phyloP scores from a whole-genome alignment of 2,329 filamentous ascomycete species.

The Thelonectria blattea region DNA sequence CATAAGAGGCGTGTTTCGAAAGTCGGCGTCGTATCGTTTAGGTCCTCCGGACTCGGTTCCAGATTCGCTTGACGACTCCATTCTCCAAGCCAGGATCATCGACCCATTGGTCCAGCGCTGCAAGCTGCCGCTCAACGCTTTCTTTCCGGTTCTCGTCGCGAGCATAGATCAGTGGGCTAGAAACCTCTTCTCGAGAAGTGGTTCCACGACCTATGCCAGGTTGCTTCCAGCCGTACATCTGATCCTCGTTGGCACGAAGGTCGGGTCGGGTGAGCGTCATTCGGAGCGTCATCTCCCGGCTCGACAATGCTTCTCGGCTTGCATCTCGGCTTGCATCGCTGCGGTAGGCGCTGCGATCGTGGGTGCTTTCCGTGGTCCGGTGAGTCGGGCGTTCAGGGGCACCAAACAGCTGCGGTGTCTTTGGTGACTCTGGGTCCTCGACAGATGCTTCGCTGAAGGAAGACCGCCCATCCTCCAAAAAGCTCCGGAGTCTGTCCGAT shows the following conservation, averaged over 20 bases:
- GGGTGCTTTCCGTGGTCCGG: conserved; percentile 35
- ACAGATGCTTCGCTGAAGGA: conserved; percentile 64
- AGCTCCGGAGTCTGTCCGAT: conserved; percentile 61
- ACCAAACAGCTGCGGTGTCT: conserved; percentile 57
- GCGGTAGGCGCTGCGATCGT: conserved; percentile 3
- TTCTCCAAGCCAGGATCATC: conserved; percentile 47
- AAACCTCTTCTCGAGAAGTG: conserved; percentile 42
- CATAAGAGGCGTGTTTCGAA: not conserved
- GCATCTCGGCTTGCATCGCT: conserved; percentile 57
- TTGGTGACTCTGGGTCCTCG: conserved; percentile 65
- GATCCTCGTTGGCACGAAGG: conserved; percentile 75
- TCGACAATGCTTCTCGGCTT: conserved; percentile 60
- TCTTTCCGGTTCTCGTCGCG: conserved; percentile 53
- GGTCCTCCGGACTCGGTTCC: conserved; percentile 64
- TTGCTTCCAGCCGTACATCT: conserved; percentile 72
- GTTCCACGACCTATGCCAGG: conserved; percentile 52
- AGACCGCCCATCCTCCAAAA: conserved; percentile 63
- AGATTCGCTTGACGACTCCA: conserved; percentile 66
- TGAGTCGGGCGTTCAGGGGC: conserved; percentile 39
- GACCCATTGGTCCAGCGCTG: conserved; percentile 58
- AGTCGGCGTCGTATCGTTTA: conserved; percentile 22
- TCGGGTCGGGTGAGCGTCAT: conserved; percentile 95
- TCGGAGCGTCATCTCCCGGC: conserved; percentile 89
- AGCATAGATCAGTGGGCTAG: conserved; percentile 30
- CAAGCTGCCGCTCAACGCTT: conserved; percentile 60